Conservation (phyloP, 768 basidiomycete genomes). For the Mrakia blollopis region DNA sequence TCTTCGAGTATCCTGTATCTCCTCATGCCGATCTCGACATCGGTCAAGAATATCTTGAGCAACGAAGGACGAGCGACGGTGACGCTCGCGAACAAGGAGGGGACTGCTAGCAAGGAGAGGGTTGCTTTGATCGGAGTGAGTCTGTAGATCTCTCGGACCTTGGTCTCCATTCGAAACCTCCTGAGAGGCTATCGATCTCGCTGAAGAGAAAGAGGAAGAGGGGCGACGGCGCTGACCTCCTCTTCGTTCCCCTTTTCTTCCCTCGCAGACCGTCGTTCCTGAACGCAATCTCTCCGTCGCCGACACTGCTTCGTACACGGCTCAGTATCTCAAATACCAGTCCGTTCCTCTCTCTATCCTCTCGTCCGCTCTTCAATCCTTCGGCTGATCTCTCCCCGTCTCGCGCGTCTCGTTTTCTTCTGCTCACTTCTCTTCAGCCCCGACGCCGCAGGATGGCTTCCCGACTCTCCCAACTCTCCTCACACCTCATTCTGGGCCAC, state of each 20-base stretch:
- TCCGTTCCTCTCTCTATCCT: background rate
- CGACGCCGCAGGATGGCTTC: slow-evolving; percentile 19
- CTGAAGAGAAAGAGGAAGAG: background rate
- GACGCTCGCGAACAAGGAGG: slow-evolving; percentile 7
- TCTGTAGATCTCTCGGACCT: background rate
- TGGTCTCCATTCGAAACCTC: background rate
- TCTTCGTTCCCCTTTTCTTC: background rate
- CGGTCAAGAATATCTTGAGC: slow-evolving; percentile 12
- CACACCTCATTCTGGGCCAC: slow-evolving; percentile 21
- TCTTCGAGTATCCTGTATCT: slow-evolving; percentile 18
- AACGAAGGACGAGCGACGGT: slow-evolving; percentile 3
- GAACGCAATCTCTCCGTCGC: slow-evolving; percentile 21
- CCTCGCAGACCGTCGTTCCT: background rate
- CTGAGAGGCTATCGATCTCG: background rate
- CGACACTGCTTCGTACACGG: slow-evolving; percentile 1
- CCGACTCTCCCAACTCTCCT: background rate
- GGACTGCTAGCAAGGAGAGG: slow-evolving; percentile 15
- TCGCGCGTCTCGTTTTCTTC: no score
- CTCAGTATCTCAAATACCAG: slow-evolving; percentile 20
- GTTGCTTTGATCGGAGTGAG: slow-evolving; percentile 27
- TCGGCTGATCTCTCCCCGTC: background rate
- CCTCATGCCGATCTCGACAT: slow-evolving; percentile 29
- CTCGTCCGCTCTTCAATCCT: background rate
- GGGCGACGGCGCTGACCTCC: background rate
- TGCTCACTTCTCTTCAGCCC: background rate